phyloP scores from a whole-genome alignment of 257 asterid species.

The Lycium barbarum region DNA sequence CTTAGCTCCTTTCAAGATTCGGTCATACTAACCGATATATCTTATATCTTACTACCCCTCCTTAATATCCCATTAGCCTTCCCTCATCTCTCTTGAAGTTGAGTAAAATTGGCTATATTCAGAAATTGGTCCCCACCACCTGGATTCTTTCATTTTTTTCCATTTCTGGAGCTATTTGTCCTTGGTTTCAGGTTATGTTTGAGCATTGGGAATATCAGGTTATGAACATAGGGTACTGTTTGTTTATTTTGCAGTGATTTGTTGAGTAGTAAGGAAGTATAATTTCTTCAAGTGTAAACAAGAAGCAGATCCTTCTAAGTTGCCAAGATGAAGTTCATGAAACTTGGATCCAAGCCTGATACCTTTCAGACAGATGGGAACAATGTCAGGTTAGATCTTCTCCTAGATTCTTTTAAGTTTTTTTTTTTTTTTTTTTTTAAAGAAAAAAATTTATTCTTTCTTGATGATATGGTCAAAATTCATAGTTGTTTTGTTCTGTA shows the following conservation, averaged over 20 bases:
- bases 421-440: slow-evolving; percentile 1
- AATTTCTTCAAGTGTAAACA: slow-evolving; percentile 33
- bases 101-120: slow-evolving; percentile 51
- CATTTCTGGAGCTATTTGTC: slow-evolving; percentile 47
- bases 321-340: slow-evolving; percentile 94
- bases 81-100: slow-evolving; percentile 39
- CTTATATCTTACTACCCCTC: slow-evolving; percentile 28
- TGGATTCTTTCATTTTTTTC: slow-evolving; percentile 41
- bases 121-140: slow-evolving; percentile 74
- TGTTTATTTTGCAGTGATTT: slow-evolving; percentile 42
- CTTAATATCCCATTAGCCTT: slow-evolving; percentile 58
- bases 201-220: slow-evolving; percentile 51
- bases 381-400: slow-evolving; percentile 73
- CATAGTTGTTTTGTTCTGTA: not conserved
- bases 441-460: not conserved
- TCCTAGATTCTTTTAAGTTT: not conserved
- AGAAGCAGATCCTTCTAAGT: slow-evolving; percentile 49
- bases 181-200: slow-evolving; percentile 58
- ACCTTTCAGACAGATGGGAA: slow-evolving; percentile 79
- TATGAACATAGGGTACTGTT: slow-evolving; percentile 38
- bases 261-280: slow-evolving; percentile 50
- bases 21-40: slow-evolving; percentile 61
- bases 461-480: not conserved
- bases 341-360: slow-evolving; percentile 98
- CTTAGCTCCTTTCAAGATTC: slow-evolving; percentile 68